phyloP scores from a whole-genome alignment of 2,329 filamentous ascomycete species.

The Cladosporium phlei region DNA sequence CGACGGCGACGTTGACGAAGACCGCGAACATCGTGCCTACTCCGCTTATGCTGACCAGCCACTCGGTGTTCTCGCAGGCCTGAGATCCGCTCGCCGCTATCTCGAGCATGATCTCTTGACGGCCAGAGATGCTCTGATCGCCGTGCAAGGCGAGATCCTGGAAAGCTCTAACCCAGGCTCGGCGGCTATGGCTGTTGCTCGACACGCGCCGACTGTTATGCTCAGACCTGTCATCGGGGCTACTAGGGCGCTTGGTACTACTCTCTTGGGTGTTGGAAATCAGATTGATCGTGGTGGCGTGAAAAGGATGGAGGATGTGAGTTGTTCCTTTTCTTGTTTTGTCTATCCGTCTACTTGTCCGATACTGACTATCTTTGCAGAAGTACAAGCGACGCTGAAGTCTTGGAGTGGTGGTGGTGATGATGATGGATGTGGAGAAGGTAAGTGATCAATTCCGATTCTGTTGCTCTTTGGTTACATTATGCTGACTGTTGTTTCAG shows the following conservation, averaged over 20 bases:
- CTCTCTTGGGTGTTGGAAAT: constrained; percentile 87
- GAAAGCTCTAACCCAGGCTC: constrained; percentile 78
- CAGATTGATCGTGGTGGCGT: constrained; percentile 78
- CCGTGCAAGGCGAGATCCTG: constrained; percentile 85
- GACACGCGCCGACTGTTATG: constrained; percentile 85
- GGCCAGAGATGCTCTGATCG: constrained; percentile 86
- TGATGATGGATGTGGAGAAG: too few relatives aligned
- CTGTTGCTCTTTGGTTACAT: too few relatives aligned
- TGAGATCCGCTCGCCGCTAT: constrained; percentile 76
- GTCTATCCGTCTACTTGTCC: neutral
- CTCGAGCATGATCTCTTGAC: constrained; percentile 82
- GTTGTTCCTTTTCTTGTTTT: constrained; percentile 38
- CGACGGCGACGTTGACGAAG: constrained; percentile 58
- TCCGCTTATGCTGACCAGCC: constrained; percentile 94
- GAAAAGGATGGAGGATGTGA: constrained; percentile 80
- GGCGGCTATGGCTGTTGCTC: constrained; percentile 71
- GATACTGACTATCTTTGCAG: constrained; percentile 22
- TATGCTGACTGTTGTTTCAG: too few relatives aligned
- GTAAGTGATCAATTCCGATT: too few relatives aligned
- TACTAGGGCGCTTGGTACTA: constrained; percentile 81
- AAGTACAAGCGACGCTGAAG: constrained; percentile 31
- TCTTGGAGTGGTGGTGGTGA: too few relatives aligned
- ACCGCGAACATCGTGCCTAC: constrained; percentile 71
- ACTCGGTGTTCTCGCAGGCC: constrained; percentile 77
- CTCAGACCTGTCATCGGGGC: constrained; percentile 86